A percentile compares a stretch with the other conserved stretches of the same genome.
Conservation (phyloP, 2,329 filamentous ascomycete species). For the Cercospora sp. region DNA sequence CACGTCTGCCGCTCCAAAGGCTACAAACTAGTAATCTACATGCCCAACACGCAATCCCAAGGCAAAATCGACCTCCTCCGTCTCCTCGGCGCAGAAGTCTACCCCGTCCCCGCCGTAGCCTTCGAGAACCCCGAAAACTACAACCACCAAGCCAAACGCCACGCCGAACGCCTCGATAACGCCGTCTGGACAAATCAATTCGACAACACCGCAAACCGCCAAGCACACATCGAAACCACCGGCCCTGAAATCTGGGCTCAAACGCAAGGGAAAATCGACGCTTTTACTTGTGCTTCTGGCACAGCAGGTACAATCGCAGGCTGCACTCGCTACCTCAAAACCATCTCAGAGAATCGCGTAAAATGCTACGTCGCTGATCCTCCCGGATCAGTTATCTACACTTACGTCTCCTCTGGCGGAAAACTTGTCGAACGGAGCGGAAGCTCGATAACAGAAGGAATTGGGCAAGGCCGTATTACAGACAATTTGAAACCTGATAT, state of each 20-base stretch:
- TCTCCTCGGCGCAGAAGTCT: conserved; percentile 88
- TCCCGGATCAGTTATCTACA: conserved; percentile 88
- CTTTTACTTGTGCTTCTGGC: conserved; percentile 92
- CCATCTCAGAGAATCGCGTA: conserved; percentile 72
- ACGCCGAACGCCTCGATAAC: conserved; percentile 82
- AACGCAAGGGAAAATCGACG: conserved; percentile 80
- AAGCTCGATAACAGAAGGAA: conserved; percentile 93
- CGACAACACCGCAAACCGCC: conserved; percentile 90
- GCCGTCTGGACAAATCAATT: conserved; percentile 99
- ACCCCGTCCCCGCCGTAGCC: conserved; percentile 91
- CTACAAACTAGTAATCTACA: conserved; percentile 97
- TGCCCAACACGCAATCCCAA: conserved; percentile 98
- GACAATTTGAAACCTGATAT: conserved; percentile 89
- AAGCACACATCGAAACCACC: conserved; percentile 94
- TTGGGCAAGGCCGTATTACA: conserved; percentile 94
- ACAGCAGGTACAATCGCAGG: conserved; percentile 91
- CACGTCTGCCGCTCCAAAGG: conserved; percentile 92
- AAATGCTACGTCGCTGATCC: conserved; percentile 91
- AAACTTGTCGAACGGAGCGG: conserved; percentile 79
- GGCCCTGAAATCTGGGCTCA: conserved; percentile 97
- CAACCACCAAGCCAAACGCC: conserved; percentile 90
- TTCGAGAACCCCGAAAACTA: conserved; percentile 97
- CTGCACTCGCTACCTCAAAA: conserved; percentile 84
- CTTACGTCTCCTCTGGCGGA: conserved; percentile 82
- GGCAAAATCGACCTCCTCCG: conserved; percentile 94